Evolutionary conservation across 306 rosid species (phyloP).

Genomic region (Erythrophleum fordii): DNA sequence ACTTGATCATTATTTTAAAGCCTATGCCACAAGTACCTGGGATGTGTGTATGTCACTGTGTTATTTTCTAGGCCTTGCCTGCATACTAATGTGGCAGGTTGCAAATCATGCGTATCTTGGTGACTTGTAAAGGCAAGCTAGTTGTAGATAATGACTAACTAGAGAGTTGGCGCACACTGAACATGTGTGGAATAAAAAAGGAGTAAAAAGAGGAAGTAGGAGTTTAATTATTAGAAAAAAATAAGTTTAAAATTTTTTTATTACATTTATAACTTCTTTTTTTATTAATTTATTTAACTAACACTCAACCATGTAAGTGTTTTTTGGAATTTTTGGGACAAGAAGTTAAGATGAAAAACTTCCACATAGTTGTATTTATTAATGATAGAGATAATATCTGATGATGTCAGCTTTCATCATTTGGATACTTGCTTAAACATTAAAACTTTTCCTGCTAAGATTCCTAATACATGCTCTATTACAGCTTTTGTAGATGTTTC

Average conservation of each 20-base stretch:
- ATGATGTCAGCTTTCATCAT: neutral
- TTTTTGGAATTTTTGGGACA: neutral
- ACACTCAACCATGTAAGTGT: neutral
- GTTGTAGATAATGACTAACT: too few species aligned
- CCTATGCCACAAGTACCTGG: too few species aligned
- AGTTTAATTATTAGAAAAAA: neutral
- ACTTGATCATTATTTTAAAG: too few species aligned
- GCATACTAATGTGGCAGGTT: neutral
- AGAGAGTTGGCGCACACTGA: too few species aligned
- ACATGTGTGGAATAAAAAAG: too few species aligned
- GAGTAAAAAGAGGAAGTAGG: slow-evolving; percentile 20
- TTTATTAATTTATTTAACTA: neutral
- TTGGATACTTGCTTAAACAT: neutral
- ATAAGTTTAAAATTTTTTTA: too few species aligned
- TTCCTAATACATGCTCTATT: slow-evolving; percentile 32
- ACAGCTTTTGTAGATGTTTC: slow-evolving; percentile 91
- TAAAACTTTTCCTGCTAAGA: slow-evolving; percentile 18
- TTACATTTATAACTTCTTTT: neutral
- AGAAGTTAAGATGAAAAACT: neutral
- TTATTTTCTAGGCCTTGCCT: neutral
- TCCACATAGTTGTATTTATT: neutral
- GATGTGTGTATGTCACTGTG: too few species aligned
- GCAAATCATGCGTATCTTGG: too few species aligned
- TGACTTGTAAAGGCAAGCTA: too few species aligned
- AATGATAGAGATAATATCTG: slow-evolving; percentile 18